These are phyloP conservation scores for Calonectria henricotiae DNA, from an alignment of 2,329 filamentous ascomycete species.

Conservation along the genomic window DNA sequence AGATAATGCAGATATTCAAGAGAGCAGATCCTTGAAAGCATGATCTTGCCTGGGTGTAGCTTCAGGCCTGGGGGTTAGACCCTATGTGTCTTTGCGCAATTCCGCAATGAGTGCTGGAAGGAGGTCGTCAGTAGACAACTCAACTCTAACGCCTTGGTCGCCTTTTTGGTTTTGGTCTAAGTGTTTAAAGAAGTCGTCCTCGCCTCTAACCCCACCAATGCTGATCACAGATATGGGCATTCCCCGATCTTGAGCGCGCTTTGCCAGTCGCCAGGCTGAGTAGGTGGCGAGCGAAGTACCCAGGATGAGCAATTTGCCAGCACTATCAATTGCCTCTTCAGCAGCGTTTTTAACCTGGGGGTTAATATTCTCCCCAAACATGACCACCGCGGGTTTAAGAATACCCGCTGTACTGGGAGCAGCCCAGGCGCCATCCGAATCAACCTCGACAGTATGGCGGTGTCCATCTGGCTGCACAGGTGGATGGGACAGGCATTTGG, in stretches of 20 bases:
- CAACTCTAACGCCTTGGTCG: constrained; percentile 70
- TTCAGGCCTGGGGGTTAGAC: constrained; percentile 37
- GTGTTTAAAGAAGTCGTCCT: constrained; percentile 79
- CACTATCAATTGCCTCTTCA: constrained; percentile 84
- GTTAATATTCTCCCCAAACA: constrained; percentile 95
- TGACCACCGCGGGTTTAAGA: constrained; percentile 92
- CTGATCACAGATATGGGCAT: constrained; percentile 93
- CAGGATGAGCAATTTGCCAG: constrained; percentile 82
- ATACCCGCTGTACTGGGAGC: constrained; percentile 80
- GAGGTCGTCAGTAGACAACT: constrained; percentile 72
- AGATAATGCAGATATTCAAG: constrained; percentile 59
- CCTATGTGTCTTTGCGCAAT: constrained; percentile 58
- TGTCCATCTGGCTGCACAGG: constrained; percentile 71
- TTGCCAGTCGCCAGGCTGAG: constrained; percentile 92
- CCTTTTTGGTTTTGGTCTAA: constrained; percentile 70
- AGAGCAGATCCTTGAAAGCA: constrained; percentile 75
- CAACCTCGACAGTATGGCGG: constrained; percentile 76
- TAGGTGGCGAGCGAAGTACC: constrained; percentile 96
- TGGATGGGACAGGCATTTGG: constrained; percentile 80
- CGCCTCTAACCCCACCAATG: constrained; percentile 86
- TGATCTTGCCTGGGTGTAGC: constrained; percentile 48
- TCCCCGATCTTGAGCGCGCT: constrained; percentile 83
- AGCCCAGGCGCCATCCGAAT: constrained; percentile 86
- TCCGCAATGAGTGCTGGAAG: constrained; percentile 72
- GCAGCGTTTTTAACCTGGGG: constrained; percentile 80